phyloP scores from a whole-genome alignment of 805 yeast species.

The Ogataea dorogensis region DNA sequence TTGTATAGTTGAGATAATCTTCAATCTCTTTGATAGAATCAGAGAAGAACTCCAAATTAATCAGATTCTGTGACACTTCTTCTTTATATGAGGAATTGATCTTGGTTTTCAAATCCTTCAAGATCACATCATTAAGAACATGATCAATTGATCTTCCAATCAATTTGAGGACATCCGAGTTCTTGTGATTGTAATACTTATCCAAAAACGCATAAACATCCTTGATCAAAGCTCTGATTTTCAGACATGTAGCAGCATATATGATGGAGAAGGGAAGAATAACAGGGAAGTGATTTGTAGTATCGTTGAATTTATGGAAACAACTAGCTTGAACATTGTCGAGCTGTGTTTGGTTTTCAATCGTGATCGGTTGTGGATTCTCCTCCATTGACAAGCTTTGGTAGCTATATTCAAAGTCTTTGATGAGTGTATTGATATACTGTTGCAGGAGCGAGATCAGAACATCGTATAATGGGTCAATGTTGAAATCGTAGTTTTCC shows the following conservation, averaged over 20 bases:
- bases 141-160: slow-evolving; percentile 63
- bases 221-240: slow-evolving; percentile 62
- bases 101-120: slow-evolving; percentile 58
- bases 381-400: slow-evolving; percentile 65
- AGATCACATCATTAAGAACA: slow-evolving; percentile 65
- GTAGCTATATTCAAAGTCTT: slow-evolving; percentile 61
- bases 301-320: slow-evolving; percentile 25
- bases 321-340: slow-evolving; percentile 53
- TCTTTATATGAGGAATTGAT: slow-evolving; percentile 78
- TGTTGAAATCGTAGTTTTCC: slow-evolving; percentile 66
- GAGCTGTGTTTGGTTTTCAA: slow-evolving; percentile 58
- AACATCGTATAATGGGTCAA: slow-evolving; percentile 59
- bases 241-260: slow-evolving; percentile 82
- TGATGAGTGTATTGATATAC: slow-evolving; percentile 55
- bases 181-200: slow-evolving; percentile 62
- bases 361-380: slow-evolving; percentile 83
- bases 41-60: slow-evolving; percentile 84
- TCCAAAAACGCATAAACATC: slow-evolving; percentile 64
- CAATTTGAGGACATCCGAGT: slow-evolving; percentile 57
- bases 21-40: slow-evolving; percentile 71
- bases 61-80: slow-evolving; percentile 82
- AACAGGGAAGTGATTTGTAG: slow-evolving; percentile 47
- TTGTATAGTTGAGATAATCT: slow-evolving; percentile 34
- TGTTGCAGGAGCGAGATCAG: slow-evolving; percentile 57
- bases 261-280: slow-evolving; percentile 85